These are phyloP conservation scores for Hermanozyma aechmeae DNA, from an alignment of 805 yeast species.

Conservation along the genomic window DNA sequence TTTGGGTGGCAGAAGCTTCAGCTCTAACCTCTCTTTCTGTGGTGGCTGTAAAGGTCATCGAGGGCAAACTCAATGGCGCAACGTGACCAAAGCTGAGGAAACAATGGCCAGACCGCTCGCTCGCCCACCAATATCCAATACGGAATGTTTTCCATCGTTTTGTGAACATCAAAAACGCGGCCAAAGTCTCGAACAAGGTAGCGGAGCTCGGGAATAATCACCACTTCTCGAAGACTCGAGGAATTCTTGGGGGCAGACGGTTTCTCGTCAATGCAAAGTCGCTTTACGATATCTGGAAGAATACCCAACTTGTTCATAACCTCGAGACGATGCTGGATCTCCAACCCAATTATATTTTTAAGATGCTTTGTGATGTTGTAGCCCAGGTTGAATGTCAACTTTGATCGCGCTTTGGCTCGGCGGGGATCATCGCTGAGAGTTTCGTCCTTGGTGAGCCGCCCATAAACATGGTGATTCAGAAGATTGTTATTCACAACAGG, in stretches of 20 bases:
- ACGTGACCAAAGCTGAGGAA: slow-evolving; percentile 77
- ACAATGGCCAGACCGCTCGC: slow-evolving; percentile 84
- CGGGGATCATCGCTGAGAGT: too few relatives aligned
- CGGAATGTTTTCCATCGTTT: slow-evolving; percentile 62
- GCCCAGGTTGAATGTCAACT: slow-evolving; percentile 23
- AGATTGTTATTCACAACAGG: slow-evolving; percentile 80
- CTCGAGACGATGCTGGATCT: slow-evolving; percentile 75
- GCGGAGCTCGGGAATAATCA: slow-evolving; percentile 80
- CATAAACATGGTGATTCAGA: slow-evolving; percentile 48
- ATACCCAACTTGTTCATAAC: slow-evolving; percentile 73
- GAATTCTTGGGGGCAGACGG: slow-evolving; percentile 62
- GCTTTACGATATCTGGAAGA: slow-evolving; percentile 56
- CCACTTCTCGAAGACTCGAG: slow-evolving; percentile 57
- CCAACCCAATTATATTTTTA: slow-evolving; percentile 59
- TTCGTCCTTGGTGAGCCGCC: slow-evolving; percentile 15
- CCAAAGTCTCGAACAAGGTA: slow-evolving; percentile 64
- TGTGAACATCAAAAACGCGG: slow-evolving; percentile 68
- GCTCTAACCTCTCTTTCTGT: slow-evolving; percentile 17
- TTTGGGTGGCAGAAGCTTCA: background rate
- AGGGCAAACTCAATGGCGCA: slow-evolving; percentile 85
- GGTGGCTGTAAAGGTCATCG: slow-evolving; percentile 58
- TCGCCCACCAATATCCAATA: slow-evolving; percentile 92
- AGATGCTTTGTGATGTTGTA: slow-evolving; percentile 23
- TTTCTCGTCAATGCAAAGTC: slow-evolving; percentile 81
- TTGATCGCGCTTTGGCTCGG: background rate